Percentiles rank a stretch among this genome's conserved stretches.
Conservation (phyloP, 192 early-diverging fungal genomes). For the Geranomyces variabilis region DNA sequence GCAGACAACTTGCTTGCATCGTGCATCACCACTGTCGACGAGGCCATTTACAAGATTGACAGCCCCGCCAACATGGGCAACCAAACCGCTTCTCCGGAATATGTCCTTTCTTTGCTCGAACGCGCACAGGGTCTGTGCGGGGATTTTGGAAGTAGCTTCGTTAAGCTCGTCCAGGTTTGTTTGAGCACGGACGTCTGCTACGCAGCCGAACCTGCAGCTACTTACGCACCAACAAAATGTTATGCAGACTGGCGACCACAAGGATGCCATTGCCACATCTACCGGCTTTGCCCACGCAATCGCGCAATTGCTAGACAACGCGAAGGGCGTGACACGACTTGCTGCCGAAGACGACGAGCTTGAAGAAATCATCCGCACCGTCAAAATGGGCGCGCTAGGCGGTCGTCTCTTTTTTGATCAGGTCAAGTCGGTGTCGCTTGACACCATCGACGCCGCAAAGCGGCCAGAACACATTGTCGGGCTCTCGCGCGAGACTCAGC, state of each 20-base stretch:
- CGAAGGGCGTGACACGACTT: constrained; percentile 87
- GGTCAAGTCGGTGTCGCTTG: constrained; percentile 67
- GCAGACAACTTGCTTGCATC: constrained; percentile 84
- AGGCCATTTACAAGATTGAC: constrained; percentile 86
- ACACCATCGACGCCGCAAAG: constrained; percentile 49
- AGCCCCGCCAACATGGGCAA: constrained; percentile 81
- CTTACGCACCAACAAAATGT: background rate
- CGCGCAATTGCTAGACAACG: constrained; percentile 79
- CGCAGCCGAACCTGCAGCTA: background rate
- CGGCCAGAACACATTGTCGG: constrained; percentile 76
- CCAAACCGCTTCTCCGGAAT: constrained; percentile 86
- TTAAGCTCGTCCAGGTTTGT: constrained; percentile 55
- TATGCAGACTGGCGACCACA: constrained; percentile 72
- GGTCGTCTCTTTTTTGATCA: constrained; percentile 83
- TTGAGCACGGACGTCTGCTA: background rate
- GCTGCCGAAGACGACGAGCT: constrained; percentile 77
- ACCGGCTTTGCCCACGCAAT: constrained; percentile 80
- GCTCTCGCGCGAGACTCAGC: constrained; percentile 76
- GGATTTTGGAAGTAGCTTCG: constrained; percentile 53
- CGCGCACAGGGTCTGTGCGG: constrained; percentile 58
- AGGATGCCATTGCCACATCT: constrained; percentile 80
- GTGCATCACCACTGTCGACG: constrained; percentile 86
- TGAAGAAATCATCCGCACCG: constrained; percentile 75
- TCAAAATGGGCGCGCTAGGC: constrained; percentile 67
- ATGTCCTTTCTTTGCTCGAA: constrained; percentile 90